Conservation (phyloP, 164 flowering plant species). For the Platanus orientalis region DNA sequence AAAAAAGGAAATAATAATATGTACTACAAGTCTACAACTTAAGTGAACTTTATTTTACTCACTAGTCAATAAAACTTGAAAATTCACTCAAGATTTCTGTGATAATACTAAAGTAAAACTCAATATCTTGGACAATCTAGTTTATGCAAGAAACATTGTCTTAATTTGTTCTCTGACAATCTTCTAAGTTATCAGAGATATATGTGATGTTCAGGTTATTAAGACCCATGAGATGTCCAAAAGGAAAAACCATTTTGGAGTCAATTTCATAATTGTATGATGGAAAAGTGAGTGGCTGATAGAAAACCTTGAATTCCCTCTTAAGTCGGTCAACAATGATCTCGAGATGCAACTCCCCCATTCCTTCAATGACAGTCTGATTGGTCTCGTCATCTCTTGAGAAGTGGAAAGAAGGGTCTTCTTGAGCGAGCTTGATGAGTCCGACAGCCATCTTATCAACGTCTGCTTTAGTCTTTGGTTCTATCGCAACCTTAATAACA, state of each 20-base stretch:
- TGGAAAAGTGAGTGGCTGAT: neutral
- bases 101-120: too few relatives aligned
- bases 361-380: slow-evolving; percentile 97
- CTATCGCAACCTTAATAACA: slow-evolving; percentile 95
- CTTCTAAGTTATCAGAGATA: too few relatives aligned
- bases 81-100: too few relatives aligned
- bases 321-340: slow-evolving; percentile 93
- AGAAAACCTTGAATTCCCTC: slow-evolving; percentile 81
- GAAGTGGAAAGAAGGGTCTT: slow-evolving; percentile 98
- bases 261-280: neutral
- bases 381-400: slow-evolving; percentile 92
- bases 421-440: slow-evolving; percentile 88
- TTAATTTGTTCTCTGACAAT: too few relatives aligned
- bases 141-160: too few relatives aligned
- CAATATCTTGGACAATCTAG: too few relatives aligned
- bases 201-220: slow-evolving; percentile 74
- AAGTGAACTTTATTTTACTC: too few relatives aligned
- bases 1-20: neutral
- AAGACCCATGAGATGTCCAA: slow-evolving; percentile 24
- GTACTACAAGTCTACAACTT: neutral
- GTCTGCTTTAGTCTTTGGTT: slow-evolving; percentile 97
- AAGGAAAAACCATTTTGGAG: slow-evolving; percentile 5
- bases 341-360: slow-evolving; percentile 99
- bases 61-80: too few relatives aligned
- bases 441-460: slow-evolving; percentile 87